Evolutionary conservation across 129 eudicot genomes (phyloP).

Genomic region (Arctium lappa): DNA sequence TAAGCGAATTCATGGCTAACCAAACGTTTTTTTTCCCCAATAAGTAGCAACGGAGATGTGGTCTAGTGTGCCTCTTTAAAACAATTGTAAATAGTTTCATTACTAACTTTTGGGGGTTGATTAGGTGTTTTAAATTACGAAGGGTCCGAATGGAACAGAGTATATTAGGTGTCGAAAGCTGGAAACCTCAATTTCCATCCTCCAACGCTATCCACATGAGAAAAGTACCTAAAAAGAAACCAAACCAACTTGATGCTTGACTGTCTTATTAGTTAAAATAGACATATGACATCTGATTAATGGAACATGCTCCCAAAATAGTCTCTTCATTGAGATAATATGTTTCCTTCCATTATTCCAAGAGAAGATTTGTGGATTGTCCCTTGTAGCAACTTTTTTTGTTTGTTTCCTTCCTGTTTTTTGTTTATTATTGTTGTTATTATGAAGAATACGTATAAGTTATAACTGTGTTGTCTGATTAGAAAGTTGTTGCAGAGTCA

Average conservation of each 20-base stretch:
- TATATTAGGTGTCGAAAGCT: not conserved
- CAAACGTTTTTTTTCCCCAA: not conserved
- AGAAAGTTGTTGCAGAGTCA: slow-evolving; percentile 52
- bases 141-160: too few relatives aligned
- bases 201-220: not conserved
- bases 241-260: not conserved
- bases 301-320: not conserved
- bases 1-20: not conserved
- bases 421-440: not conserved
- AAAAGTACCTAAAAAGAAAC: not conserved
- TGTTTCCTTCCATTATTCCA: not conserved
- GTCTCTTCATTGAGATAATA: not conserved
- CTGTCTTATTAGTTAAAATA: not conserved
- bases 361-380: not conserved
- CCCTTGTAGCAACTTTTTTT: not conserved
- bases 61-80: not conserved
- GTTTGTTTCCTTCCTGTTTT: not conserved
- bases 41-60: not conserved
- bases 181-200: not conserved
- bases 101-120: not conserved
- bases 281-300: not conserved
- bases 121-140: not conserved
- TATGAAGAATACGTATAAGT: not conserved
- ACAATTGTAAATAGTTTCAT: not conserved
- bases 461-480: slow-evolving; percentile 4